Evolutionary conservation across 257 asterid species (phyloP).

Genomic region (Thymus mandschuricus): DNA sequence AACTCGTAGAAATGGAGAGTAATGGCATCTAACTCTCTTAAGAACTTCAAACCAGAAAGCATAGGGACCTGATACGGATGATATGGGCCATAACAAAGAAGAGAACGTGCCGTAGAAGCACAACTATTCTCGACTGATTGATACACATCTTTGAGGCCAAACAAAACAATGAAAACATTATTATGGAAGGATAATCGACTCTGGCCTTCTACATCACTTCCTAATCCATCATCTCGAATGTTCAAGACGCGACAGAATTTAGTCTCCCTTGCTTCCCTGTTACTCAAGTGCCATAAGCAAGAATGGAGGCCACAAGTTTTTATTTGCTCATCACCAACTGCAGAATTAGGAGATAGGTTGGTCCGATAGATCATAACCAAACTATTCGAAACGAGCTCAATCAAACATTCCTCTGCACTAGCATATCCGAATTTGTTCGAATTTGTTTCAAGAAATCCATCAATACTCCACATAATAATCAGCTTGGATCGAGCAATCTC

Average conservation of each 20-base stretch:
- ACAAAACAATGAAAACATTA: not conserved
- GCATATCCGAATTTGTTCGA: not conserved
- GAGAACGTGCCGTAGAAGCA: not conserved
- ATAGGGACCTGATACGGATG: not conserved
- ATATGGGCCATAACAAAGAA: not conserved
- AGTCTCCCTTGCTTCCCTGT: not conserved
- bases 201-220: not conserved
- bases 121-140: not conserved
- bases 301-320: slow-evolving; percentile 26
- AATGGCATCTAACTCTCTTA: not conserved
- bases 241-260: slow-evolving; percentile 19
- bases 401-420: slow-evolving; percentile 11
- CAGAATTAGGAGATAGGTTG: not conserved
- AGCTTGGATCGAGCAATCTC: slow-evolving; percentile 8
- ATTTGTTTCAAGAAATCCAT: slow-evolving; percentile 17
- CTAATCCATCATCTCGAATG: not conserved
- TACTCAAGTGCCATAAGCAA: not conserved
- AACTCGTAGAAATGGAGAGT: slow-evolving; percentile 8
- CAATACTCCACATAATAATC: slow-evolving; percentile 15
- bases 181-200: slow-evolving; percentile 10
- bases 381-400: slow-evolving; percentile 9
- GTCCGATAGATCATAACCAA: not conserved
- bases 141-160: slow-evolving; percentile 10
- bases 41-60: not conserved
- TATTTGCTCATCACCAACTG: not conserved